Conservation (phyloP, 805 yeast genomes). For the Spencermartinsiella europaea region DNA sequence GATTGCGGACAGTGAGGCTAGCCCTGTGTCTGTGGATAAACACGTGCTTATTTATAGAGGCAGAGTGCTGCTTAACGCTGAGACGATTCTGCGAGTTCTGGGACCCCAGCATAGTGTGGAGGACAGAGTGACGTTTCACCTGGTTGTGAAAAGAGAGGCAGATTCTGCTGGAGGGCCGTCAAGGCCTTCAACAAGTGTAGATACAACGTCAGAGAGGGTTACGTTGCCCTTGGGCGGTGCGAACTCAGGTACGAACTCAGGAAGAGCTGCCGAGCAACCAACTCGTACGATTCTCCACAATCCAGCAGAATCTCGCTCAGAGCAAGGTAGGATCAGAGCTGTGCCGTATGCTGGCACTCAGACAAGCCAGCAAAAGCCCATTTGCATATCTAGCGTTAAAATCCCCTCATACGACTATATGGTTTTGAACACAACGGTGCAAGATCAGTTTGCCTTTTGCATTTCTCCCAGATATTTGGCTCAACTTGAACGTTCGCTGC, state of each 20-base stretch:
- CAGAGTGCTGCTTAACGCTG: conserved; percentile 5
- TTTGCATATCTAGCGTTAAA: neutral
- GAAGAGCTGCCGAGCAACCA: neutral
- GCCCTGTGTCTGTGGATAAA: conserved; percentile 2
- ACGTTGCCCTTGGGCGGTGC: neutral
- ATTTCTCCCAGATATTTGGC: conserved; percentile 3
- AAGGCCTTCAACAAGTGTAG: neutral
- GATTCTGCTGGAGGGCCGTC: neutral
- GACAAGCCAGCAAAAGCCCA: neutral
- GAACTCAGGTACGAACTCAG: neutral
- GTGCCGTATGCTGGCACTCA: neutral
- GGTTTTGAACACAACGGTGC: conserved; percentile 1
- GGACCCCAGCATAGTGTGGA: conserved; percentile 1
- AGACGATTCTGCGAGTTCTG: neutral
- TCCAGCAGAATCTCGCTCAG: neutral
- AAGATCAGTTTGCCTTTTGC: conserved; percentile 7
- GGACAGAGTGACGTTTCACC: conserved; percentile 10
- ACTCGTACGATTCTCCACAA: neutral
- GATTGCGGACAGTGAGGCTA: conserved; percentile 3
- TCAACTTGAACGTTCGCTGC: neutral
- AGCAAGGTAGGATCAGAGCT: neutral
- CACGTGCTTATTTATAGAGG: conserved; percentile 12
- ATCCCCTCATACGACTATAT: conserved; percentile 12
- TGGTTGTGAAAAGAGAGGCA: conserved; percentile 8
- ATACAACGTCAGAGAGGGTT: neutral